Evolutionary conservation across 129 eudicot species (phyloP), one percentile per base, ranked within the genome.

Genomic region (Arctium lappa): DNA sequence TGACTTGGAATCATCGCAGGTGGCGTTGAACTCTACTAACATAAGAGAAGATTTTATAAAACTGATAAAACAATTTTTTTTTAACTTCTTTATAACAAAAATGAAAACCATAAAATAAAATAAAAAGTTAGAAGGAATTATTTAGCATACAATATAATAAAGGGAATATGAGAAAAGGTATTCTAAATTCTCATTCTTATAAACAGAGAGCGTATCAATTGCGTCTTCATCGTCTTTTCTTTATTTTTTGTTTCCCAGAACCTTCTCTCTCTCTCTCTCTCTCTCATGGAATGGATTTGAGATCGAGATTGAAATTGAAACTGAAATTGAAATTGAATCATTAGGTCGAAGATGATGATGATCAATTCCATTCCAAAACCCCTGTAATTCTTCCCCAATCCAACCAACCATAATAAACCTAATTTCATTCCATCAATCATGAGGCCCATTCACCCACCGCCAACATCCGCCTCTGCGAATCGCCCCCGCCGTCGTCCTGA

Each of bases 401-500:
- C 69, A 44, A 18, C 80, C 30, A 18, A 5, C 11, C 3, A 48
- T 48, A 12, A 44, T 1, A 53, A 53, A 60, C 68, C 68, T 60
- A 60, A 60, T 56, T 56, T 3, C 40, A 71, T 10, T 32, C 40
- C 37, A 12, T 73, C 37, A 46, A 81, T 69, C 77, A 92, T 90
- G 92, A 88, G 82, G 40, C 90, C 92, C 8, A 78, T 78, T 63
- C 91, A 76, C 18, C 92, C 92, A 6, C 95, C 97, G 33, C 88
- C 89, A 0, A 16, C 85, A 63, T 7, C 85, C 89, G 76, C 87
- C 33, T 75, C 88, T 50, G 46, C 77, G 0, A 82, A 60, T 63
- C 90, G 90, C 15, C 85, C 74, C 0, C 90, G 94, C 22, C 94
- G 94, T 2, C 91, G 92, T 42, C 84, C 93, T 1, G 94, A 90